Evolutionary conservation across 352 stramenopile genomes (phyloP).

Genomic region (Globisporangium irregulare): DNA sequence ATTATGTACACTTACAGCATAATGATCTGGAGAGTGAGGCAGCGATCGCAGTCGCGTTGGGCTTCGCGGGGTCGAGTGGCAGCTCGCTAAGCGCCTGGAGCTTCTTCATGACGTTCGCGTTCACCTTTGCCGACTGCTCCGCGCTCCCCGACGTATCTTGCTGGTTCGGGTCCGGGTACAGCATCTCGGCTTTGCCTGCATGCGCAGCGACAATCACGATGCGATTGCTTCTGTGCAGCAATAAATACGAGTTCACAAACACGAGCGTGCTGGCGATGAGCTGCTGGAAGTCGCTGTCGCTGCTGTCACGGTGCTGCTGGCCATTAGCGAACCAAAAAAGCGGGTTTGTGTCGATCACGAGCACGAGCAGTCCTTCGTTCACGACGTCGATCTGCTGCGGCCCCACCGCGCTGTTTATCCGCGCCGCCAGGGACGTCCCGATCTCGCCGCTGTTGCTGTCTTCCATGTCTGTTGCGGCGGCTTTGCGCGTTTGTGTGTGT

Average conservation of each 20-base stretch:
- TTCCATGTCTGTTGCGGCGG: background rate
- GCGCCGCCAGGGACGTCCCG: conserved; percentile 16
- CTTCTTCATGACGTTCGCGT: conserved; percentile 66
- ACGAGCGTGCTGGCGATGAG: conserved; percentile 75
- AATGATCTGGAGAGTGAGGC: conserved; percentile 74
- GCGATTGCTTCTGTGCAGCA: conserved; percentile 83
- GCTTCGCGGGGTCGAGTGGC: conserved; percentile 46
- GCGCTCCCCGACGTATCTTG: conserved; percentile 57
- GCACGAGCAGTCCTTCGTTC: conserved; percentile 62
- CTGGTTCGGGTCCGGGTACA: conserved; percentile 73
- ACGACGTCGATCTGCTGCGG: conserved; percentile 15
- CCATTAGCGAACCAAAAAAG: conserved; percentile 57
- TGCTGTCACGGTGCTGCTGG: conserved; percentile 22
- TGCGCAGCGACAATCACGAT: conserved; percentile 84
- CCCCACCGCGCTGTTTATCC: conserved; percentile 12
- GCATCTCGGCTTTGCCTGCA: conserved; percentile 62
- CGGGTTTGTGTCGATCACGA: conserved; percentile 82
- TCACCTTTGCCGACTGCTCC: conserved; percentile 73
- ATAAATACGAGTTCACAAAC: conserved; percentile 86
- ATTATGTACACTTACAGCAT: conserved; percentile 58
- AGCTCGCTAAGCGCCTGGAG: conserved; percentile 53
- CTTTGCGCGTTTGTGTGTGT: background rate
- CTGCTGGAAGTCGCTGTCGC: conserved; percentile 45
- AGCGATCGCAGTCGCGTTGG: conserved; percentile 67
- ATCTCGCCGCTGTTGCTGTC: conserved; percentile 11